Evolutionary conservation across 2,329 filamentous ascomycete genomes (phyloP).

Genomic region (Penicillium sp.): DNA sequence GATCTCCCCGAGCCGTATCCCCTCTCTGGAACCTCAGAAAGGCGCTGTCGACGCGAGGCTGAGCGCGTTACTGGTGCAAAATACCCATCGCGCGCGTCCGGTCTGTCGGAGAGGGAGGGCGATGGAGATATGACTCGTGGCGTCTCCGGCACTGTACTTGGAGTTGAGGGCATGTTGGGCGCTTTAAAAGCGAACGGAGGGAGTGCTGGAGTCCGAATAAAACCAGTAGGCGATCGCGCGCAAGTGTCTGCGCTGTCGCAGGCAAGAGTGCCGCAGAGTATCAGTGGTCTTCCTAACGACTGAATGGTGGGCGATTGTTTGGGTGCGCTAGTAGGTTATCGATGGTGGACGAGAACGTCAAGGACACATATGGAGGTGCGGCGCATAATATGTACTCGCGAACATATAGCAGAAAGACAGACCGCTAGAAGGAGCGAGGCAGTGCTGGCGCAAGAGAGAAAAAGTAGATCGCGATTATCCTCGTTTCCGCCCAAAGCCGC

Average conservation of each 20-base stretch:
- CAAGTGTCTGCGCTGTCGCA: slow-evolving; percentile 17
- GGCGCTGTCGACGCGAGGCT: slow-evolving; percentile 56
- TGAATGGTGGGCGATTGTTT: slow-evolving; percentile 36
- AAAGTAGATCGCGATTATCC: slow-evolving; percentile 13
- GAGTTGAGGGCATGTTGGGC: slow-evolving; percentile 44
- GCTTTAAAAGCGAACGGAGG: slow-evolving; percentile 44
- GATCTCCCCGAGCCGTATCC: slow-evolving; percentile 52
- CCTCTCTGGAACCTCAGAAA: slow-evolving; percentile 49
- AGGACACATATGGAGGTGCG: slow-evolving; percentile 3
- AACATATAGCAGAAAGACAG: slow-evolving; percentile 2
- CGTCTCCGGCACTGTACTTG: slow-evolving; percentile 66
- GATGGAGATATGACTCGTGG: slow-evolving; percentile 89
- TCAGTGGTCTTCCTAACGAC: slow-evolving; percentile 24
- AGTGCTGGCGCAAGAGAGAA: slow-evolving; percentile 10
- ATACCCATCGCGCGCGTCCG: slow-evolving; percentile 58
- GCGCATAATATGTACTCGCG: slow-evolving; percentile 8
- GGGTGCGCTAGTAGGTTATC: slow-evolving; percentile 6
- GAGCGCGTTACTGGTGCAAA: slow-evolving; percentile 75
- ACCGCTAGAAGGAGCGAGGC: slow-evolving; percentile 2
- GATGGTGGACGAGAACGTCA: slow-evolving; percentile 2
- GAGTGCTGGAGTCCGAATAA: slow-evolving; percentile 42
- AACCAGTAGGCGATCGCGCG: slow-evolving; percentile 26
- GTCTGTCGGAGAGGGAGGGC: slow-evolving; percentile 61
- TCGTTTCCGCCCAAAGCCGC: slow-evolving; percentile 18
- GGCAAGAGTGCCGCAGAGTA: slow-evolving; percentile 25